Evolutionary conservation across 2,329 filamentous ascomycete genomes (phyloP), one percentile per base, ranked within the genome.

Genomic region (Fusarium brevicatenulatum): DNA sequence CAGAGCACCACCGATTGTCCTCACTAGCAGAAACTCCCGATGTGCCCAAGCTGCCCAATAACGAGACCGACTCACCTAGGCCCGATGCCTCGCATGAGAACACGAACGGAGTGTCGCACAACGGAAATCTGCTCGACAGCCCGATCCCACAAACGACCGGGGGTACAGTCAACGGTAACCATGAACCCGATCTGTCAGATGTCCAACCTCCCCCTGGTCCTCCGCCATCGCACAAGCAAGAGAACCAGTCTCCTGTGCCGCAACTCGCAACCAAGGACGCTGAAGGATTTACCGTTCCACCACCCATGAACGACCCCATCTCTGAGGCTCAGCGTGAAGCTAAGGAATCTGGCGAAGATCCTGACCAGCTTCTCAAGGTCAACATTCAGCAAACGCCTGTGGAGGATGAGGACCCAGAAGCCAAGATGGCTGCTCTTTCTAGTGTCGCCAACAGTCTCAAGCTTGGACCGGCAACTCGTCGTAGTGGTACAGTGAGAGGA

Each of bases 321-420:
- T 92, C 93, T 0, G 90, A 92, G 78, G 93, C 93, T 12, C 88
- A 95, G 80, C 87, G 87, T 47, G 93, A 95, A n/a, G 75, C 75
- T 21, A 71, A 64, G 78, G 86, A 86, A 59, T 82, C 82, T 13
- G 85, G 83, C 18, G 90, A 91, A 55, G 89, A 91, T 47, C 83
- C 82, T 9, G 90, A 91, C n/a, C 88, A 91, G 52, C 85, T 91
- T 13, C 95, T 95, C 84, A 95, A 93, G 81, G 87, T 97, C 58
- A 94, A 90, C 78, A 97, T 97, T 57, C 88, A 91, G 70, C 92
- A 93, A 72, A 91, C 92, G 43, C 93, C 94, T 0, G 93, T 96
- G 25, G 89, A 89, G 7, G 93, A 95, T 76, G 93, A 92, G 77
- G 91, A 96, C 73, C 91, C 91, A 2, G 91, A 92, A 66, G 93